Evolutionary conservation across 2,329 filamentous ascomycete species (phyloP), one percentile per base, ranked within the genome.

Genomic region (Phaeosphaeriaceae sp.): DNA sequence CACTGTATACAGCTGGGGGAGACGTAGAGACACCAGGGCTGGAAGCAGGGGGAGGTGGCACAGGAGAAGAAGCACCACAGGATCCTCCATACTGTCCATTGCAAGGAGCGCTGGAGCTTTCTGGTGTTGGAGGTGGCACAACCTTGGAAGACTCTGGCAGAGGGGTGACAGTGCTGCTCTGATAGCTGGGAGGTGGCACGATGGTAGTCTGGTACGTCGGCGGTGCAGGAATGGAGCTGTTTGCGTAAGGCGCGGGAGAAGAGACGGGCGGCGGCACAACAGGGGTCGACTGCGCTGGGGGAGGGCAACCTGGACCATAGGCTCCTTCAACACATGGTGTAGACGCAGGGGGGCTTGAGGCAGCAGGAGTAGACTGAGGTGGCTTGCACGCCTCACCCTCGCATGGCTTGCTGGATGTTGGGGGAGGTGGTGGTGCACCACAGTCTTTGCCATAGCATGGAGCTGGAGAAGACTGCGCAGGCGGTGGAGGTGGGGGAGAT

Each of bases 201-300:
- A 52, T 21, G 31, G 56, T 47, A 21, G 47, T 54, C 51, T 53
- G 27, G 17, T 50, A 33, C 4, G 57, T 55, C 15, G 62, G 50
- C 19, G 61, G 56, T 22, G 56, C 65, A 49, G 64, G 58, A 21
- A 46, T 36, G 10, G 67, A 64, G 60, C 56, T 66, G 60, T 69
- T 68, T 46, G 55, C 56, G 44, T 46, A 68, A 21, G 61, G 67
- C 41, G 56, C 42, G 7, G 19, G 19, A 46, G 42, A 7, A 20
- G 53, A 31, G 25, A 52, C 27, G 45, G 54, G 44, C 13, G 58
- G 46, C 24, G 57, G 57, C 27, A 57, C 55, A 27, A 58, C 57
- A 17, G 62, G 53, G n/a, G 59, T 53, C n/a, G 60, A 54, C 27
- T 60, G 50, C 25, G 56, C 42, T 27, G 50, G 24, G 31, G 50